Percentiles rank a stretch among this genome's conserved stretches.
Conservation (phyloP, 139 green algal species). For the Raphidocelis subcapitata region DNA sequence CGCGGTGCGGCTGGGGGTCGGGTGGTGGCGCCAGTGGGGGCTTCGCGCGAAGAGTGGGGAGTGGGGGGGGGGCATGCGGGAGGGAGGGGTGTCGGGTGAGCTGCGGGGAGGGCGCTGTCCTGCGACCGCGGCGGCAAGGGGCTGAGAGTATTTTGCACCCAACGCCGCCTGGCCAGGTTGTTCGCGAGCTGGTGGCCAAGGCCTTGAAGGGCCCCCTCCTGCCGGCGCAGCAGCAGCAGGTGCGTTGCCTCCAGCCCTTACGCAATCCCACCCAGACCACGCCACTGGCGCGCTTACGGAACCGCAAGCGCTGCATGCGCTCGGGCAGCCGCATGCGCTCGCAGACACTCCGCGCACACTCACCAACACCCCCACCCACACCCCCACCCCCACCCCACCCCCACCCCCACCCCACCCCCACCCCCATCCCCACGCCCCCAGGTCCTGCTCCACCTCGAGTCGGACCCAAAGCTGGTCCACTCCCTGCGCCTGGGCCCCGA, state of each 20-base stretch:
- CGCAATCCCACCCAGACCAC: no score
- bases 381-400: no score
- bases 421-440: background rate
- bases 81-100: background rate
- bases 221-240: conserved; percentile 56
- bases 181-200: conserved; percentile 47
- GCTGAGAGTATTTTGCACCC: no score
- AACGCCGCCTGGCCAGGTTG: conserved; percentile 1
- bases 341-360: no score
- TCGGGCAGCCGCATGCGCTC: no score
- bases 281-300: no score
- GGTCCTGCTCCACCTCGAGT: conserved; percentile 48
- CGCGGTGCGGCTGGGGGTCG: background rate
- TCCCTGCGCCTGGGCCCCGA: conserved; percentile 29
- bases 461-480: conserved; percentile 43
- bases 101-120: background rate
- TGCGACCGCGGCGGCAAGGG: no score
- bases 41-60: background rate
- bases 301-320: no score
- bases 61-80: background rate
- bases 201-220: conserved; percentile 57
- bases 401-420: background rate
- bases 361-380: no score
- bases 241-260: no score
- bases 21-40: background rate